These are phyloP conservation scores for Peronospora farinosa DNA, from an alignment of 352 stramenopile species.

Conservation along the genomic window DNA sequence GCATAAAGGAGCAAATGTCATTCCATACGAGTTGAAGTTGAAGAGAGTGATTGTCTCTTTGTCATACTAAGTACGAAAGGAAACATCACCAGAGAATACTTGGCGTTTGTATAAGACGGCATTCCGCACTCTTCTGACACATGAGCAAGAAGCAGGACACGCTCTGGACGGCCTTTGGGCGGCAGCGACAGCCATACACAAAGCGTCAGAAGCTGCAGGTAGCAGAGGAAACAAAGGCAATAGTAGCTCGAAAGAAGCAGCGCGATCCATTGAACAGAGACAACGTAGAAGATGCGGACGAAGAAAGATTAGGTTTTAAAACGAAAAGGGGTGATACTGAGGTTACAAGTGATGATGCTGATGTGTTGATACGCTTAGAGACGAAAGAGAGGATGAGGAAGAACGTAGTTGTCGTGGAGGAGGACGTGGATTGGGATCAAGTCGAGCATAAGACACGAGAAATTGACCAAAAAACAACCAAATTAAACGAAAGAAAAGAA, in stretches of 20 bases:
- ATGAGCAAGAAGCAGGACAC: constrained; percentile 48
- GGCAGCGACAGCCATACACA: constrained; percentile 24
- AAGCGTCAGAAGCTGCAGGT: constrained; percentile 29
- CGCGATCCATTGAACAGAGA: constrained; percentile 1
- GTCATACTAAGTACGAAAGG: constrained; percentile 17
- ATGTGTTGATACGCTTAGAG: constrained; percentile 2
- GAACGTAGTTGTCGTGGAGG: background rate
- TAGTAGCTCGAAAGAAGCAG: constrained; percentile 12
- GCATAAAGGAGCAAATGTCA: too few relatives aligned
- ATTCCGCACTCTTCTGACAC: constrained; percentile 10
- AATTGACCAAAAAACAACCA: constrained; percentile 5
- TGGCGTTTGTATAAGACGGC: constrained; percentile 3
- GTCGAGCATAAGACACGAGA: background rate
- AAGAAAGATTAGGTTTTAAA: constrained; percentile 47
- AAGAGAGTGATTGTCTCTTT: constrained; percentile 7
- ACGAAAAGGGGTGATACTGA: too few relatives aligned
- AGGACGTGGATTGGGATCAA: background rate
- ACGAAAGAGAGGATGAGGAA: background rate
- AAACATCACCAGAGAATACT: constrained; percentile 8
- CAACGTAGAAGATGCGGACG: constrained; percentile 33
- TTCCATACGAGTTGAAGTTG: background rate
- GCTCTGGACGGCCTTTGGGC: constrained; percentile 35
- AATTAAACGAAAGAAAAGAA: constrained; percentile 48
- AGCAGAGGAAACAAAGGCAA: background rate
- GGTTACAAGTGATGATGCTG: constrained; percentile 17